A percentile compares a stretch with the other conserved stretches of the same genome.
These are phyloP conservation scores for Pseudogymnoascus sp. DNA, from an alignment of 2,329 filamentous ascomycete genomes.

Conservation along the genomic window DNA sequence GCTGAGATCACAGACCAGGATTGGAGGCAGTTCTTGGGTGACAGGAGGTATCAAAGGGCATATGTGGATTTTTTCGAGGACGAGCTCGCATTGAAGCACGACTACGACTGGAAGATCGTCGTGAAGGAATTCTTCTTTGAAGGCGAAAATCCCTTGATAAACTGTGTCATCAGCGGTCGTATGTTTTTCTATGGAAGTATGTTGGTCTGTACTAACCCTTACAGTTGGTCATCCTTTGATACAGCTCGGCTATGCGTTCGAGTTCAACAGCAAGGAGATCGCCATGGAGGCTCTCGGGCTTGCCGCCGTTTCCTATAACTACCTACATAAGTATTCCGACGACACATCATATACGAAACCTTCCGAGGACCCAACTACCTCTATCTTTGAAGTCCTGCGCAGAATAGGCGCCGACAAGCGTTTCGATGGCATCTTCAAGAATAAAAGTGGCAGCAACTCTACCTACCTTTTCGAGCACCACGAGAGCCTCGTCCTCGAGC, in stretches of 20 bases:
- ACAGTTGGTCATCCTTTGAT: constrained; percentile 82
- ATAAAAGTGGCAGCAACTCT: constrained; percentile 57
- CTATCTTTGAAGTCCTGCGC: constrained; percentile 64
- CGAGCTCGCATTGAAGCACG: constrained; percentile 60
- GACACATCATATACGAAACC: constrained; percentile 64
- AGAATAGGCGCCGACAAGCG: constrained; percentile 62
- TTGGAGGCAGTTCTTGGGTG: constrained; percentile 80
- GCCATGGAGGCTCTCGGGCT: constrained; percentile 83
- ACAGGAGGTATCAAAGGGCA: constrained; percentile 75
- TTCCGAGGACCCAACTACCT: constrained; percentile 52
- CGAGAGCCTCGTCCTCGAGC: constrained; percentile 67
- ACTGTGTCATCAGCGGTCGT: constrained; percentile 74
- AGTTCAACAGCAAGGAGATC: constrained; percentile 76
- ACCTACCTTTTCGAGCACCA: constrained; percentile 61
- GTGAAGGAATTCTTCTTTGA: constrained; percentile 70
- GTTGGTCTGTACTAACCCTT: constrained; percentile 35
- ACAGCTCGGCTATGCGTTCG: constrained; percentile 88
- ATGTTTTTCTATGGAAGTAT: constrained; percentile 35
- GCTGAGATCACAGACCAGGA: constrained; percentile 76
- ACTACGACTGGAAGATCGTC: constrained; percentile 80
- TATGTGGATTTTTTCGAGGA: constrained; percentile 97
- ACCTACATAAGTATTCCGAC: constrained; percentile 63
- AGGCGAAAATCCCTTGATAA: constrained; percentile 70
- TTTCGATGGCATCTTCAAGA: constrained; percentile 60
- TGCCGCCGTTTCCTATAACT: constrained; percentile 52